phyloP scores from a whole-genome alignment of 169 alveolate genomes.

The Babesia sp. region DNA sequence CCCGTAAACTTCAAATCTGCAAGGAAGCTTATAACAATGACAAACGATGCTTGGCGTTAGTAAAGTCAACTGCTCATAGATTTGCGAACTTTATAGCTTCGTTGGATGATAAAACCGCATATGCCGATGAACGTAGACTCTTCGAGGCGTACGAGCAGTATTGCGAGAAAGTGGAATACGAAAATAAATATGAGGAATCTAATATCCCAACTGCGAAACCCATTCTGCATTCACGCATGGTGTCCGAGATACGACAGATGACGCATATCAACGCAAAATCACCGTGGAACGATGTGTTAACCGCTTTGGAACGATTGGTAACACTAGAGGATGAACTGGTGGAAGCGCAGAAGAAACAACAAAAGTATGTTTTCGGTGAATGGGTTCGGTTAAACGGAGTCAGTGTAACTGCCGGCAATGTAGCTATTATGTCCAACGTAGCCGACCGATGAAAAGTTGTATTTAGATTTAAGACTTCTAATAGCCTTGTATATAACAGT shows the following conservation, averaged over 20 bases:
- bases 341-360: background rate
- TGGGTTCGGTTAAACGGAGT: slow-evolving; percentile 8
- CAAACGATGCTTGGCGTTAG: background rate
- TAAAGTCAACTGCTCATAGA: background rate
- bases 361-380: background rate
- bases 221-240: background rate
- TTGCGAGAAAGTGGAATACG: background rate
- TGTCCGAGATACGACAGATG: background rate
- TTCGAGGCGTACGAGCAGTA: background rate
- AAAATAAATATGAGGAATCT: background rate
- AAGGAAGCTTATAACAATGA: background rate
- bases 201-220: background rate
- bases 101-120: background rate
- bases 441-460: background rate
- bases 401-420: background rate
- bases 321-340: background rate
- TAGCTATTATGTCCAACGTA: background rate
- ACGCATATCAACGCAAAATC: background rate
- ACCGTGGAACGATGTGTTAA: background rate
- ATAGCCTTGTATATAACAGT: too few relatives aligned
- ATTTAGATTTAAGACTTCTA: too few relatives aligned
- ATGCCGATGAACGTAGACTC: background rate
- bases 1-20: background rate
- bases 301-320: background rate
- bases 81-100: background rate